Percentiles rank a stretch among this genome's conserved stretches.
phyloP scores from a whole-genome alignment of 768 basidiomycete species.

The Rubroboletus pulcherrimus region DNA sequence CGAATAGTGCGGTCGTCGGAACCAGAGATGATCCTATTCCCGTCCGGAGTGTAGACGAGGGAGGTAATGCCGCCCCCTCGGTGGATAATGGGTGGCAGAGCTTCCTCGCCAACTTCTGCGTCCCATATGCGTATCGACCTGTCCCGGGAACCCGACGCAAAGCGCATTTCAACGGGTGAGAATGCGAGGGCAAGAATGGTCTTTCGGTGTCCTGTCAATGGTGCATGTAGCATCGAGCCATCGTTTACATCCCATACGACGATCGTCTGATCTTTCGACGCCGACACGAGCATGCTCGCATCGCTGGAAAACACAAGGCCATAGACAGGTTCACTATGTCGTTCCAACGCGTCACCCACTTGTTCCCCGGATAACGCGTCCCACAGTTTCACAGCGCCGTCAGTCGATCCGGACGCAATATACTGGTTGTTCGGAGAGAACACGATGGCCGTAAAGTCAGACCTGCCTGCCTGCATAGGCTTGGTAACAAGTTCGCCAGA shows the following conservation, averaged over 20 bases:
- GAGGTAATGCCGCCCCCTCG: slow-evolving; percentile 20
- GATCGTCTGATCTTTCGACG: slow-evolving; percentile 25
- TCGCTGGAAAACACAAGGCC: slow-evolving; percentile 31
- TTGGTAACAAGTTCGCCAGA: slow-evolving; percentile 26
- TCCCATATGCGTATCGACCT: slow-evolving; percentile 30
- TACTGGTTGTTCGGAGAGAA: slow-evolving; percentile 29
- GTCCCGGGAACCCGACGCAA: slow-evolving; percentile 33
- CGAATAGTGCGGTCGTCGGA: slow-evolving; percentile 30
- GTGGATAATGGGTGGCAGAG: slow-evolving; percentile 14
- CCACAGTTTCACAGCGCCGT: slow-evolving; percentile 27
- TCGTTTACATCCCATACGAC: slow-evolving; percentile 23
- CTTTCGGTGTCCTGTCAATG: slow-evolving; percentile 24
- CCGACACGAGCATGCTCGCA: slow-evolving; percentile 23
- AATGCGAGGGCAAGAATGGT: slow-evolving; percentile 27
- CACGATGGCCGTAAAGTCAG: slow-evolving; percentile 16
- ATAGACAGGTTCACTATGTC: slow-evolving; percentile 22
- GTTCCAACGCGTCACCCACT: slow-evolving; percentile 12
- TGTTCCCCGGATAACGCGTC: slow-evolving; percentile 24
- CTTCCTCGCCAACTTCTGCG: slow-evolving; percentile 14
- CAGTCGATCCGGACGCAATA: slow-evolving; percentile 23
- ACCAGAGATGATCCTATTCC: slow-evolving; percentile 27
- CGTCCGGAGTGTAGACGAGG: slow-evolving; percentile 30
- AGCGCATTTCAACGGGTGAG: slow-evolving; percentile 23
- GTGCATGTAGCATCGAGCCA: slow-evolving; percentile 11
- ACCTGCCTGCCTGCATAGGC: slow-evolving; percentile 11